phyloP scores from a whole-genome alignment of 2,329 filamentous ascomycete species.

The Cadophora sp. region DNA sequence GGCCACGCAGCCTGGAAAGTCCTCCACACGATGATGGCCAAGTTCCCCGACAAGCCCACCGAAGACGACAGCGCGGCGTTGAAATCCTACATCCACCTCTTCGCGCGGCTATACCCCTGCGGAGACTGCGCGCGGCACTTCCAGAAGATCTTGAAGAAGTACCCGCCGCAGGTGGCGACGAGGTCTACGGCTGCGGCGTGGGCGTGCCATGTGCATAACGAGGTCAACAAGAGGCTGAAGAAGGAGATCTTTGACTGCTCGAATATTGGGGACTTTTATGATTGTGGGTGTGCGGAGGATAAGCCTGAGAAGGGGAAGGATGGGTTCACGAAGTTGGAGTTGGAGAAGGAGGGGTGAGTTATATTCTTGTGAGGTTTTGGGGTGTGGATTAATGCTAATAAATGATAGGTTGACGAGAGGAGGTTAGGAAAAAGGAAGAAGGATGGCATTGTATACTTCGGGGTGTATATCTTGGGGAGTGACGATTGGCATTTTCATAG shows the following conservation, averaged over 20 bases:
- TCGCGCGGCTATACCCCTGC: slow-evolving; percentile 73
- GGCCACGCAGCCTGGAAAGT: slow-evolving; percentile 74
- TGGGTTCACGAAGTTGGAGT: slow-evolving; percentile 44
- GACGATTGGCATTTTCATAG: slow-evolving; percentile 23
- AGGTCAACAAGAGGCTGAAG: slow-evolving; percentile 68
- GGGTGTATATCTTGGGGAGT: too few relatives aligned
- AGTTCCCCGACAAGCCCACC: slow-evolving; percentile 70
- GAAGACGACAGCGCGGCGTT: slow-evolving; percentile 67
- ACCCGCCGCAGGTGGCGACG: slow-evolving; percentile 69
- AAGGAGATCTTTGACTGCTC: slow-evolving; percentile 70
- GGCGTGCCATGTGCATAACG: slow-evolving; percentile 73
- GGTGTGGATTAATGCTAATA: slow-evolving; percentile 29
- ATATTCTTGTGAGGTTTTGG: not conserved
- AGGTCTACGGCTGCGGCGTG: slow-evolving; percentile 70
- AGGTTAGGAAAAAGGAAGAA: slow-evolving; percentile 21
- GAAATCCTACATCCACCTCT: slow-evolving; percentile 69
- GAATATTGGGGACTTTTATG: slow-evolving; percentile 74
- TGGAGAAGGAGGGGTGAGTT: slow-evolving; percentile 44
- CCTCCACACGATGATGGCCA: slow-evolving; percentile 73
- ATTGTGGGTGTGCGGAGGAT: slow-evolving; percentile 75
- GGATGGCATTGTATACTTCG: slow-evolving; percentile 14
- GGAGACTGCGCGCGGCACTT: slow-evolving; percentile 75
- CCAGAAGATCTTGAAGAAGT: slow-evolving; percentile 65
- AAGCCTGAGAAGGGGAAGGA: slow-evolving; percentile 50
- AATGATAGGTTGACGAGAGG: slow-evolving; percentile 35